These are phyloP conservation scores for Pythium biforme DNA, from an alignment of 352 stramenopile species.

Conservation along the genomic window DNA sequence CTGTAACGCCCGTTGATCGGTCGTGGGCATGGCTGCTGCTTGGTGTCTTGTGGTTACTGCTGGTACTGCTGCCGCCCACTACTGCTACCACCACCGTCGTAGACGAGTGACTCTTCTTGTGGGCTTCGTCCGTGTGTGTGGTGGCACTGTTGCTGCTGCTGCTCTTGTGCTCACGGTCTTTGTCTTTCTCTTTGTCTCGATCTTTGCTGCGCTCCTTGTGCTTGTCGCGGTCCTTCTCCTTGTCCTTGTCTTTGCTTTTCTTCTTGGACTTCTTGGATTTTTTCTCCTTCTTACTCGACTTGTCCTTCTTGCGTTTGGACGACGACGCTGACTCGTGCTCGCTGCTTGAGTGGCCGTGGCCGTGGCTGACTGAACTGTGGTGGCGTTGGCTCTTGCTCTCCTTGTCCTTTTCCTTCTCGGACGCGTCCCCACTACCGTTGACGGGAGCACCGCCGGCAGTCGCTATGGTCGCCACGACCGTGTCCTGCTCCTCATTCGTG, in stretches of 20 bases:
- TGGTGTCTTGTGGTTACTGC: neutral
- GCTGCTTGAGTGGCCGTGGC: constrained; percentile 11
- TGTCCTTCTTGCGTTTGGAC: constrained; percentile 42
- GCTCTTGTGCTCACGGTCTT: constrained; percentile 29
- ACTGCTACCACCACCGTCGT: neutral
- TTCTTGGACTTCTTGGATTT: constrained; percentile 76
- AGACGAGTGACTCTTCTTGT: constrained; percentile 16
- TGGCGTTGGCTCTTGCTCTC: too few relatives aligned
- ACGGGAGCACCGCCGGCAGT: neutral
- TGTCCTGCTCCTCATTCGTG: constrained; percentile 33
- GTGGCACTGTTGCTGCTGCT: neutral
- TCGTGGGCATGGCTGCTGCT: neutral
- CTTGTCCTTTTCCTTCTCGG: constrained; percentile 17
- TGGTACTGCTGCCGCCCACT: constrained; percentile 1
- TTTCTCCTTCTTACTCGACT: constrained; percentile 50
- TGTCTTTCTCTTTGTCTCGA: constrained; percentile 31
- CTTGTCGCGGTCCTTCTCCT: constrained; percentile 37
- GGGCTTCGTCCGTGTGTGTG: neutral
- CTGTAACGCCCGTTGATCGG: too few relatives aligned
- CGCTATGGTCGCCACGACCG: too few relatives aligned
- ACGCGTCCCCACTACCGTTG: constrained; percentile 10
- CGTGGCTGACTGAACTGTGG: constrained; percentile 15
- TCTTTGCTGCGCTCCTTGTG: constrained; percentile 35
- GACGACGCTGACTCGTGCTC: constrained; percentile 13
- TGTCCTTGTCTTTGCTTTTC: constrained; percentile 67